These are phyloP conservation scores for Suillus subluteus DNA, from an alignment of 768 basidiomycete species.

Conservation along the genomic window DNA sequence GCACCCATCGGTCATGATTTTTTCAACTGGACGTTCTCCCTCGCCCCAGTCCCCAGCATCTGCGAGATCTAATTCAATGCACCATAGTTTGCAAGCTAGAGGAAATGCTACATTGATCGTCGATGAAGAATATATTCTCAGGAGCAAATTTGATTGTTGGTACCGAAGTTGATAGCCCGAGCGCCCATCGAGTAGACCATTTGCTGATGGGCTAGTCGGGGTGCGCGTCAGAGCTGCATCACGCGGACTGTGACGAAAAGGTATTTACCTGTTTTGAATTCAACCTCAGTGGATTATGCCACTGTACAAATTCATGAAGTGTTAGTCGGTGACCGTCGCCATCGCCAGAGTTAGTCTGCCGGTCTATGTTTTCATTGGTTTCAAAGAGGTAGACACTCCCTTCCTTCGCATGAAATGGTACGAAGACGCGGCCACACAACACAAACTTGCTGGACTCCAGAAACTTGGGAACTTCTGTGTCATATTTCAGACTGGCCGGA, in stretches of 20 bases:
- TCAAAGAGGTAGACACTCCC: conserved; percentile 63
- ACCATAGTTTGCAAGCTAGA: background rate
- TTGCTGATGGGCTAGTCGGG: conserved; percentile 62
- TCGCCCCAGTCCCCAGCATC: conserved; percentile 22
- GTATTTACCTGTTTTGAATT: conserved; percentile 62
- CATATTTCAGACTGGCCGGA: conserved; percentile 40
- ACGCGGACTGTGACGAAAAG: background rate
- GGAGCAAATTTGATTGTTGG: conserved; percentile 58
- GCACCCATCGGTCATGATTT: conserved; percentile 71
- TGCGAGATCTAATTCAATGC: background rate
- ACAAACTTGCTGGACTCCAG: conserved; percentile 55
- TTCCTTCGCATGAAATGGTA: conserved; percentile 69
- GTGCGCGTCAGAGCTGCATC: conserved; percentile 3
- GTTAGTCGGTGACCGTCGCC: conserved; percentile 56
- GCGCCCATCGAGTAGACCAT: conserved; percentile 63
- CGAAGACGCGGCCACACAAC: conserved; percentile 65
- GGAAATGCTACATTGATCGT: conserved; percentile 51
- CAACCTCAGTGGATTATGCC: conserved; percentile 62
- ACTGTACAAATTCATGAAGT: conserved; percentile 54
- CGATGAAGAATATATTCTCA: conserved; percentile 52
- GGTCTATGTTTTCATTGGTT: conserved; percentile 50
- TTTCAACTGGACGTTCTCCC: conserved; percentile 46
- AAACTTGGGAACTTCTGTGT: conserved; percentile 25
- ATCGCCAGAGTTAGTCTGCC: conserved; percentile 34
- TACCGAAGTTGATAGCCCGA: conserved; percentile 68